Base-by-base conservation (phyloP, 768 basidiomycete genomes). In the Suillus cothurnatus region DNA sequence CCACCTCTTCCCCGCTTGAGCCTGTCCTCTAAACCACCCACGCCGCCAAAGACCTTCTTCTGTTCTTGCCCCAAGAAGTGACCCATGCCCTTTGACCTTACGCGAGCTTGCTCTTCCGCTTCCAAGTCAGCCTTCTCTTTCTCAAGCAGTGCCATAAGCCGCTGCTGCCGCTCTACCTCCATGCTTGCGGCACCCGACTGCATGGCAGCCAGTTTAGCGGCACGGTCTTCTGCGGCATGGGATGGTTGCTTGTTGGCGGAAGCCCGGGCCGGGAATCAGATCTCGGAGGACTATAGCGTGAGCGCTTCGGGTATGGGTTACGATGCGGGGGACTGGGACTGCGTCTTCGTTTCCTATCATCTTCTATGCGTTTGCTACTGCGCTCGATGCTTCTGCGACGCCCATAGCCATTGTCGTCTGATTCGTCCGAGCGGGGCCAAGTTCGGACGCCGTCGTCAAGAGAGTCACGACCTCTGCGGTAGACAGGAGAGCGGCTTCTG, bases 201-300 rank as follows among this genome's bases (percentile, higher is more conserved):
- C 97, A 99, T 99, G 6, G 94, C 91, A 0, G 94, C 96, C 34
- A 99, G 81, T n/a, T 93, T 89, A 32, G 92, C 91, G 4, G 89
- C 88, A 39, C 95, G 90, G 34, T 89, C 90, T 1, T 84, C 81
- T 9, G 77, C 73, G 61, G 70, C 65, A 59, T 74, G 70, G 39
- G 72, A 61, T 36, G 64, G 34, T 31, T 70, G 69, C 23, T 61
- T 53, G 67, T 73, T 62, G 12, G 34, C 31, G 1, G 61, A 65
- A n/a, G 58, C 8, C 67, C 64, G 52, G 66, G 64, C n/a, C 62
- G 61, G 21, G 65, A 64, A 8, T 67, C 69, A 23, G 66, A 57
- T 52, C 53, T 55, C 1, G 77, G 71, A 59, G 83, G 82, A 49
- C 81, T 83, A 49, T 78, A 78, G 61, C 87, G 86, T 23, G 81